Percentiles rank a stretch among this genome's conserved stretches.
Conservation (phyloP, 768 basidiomycete species). For the Psilocybe cyanescens region DNA sequence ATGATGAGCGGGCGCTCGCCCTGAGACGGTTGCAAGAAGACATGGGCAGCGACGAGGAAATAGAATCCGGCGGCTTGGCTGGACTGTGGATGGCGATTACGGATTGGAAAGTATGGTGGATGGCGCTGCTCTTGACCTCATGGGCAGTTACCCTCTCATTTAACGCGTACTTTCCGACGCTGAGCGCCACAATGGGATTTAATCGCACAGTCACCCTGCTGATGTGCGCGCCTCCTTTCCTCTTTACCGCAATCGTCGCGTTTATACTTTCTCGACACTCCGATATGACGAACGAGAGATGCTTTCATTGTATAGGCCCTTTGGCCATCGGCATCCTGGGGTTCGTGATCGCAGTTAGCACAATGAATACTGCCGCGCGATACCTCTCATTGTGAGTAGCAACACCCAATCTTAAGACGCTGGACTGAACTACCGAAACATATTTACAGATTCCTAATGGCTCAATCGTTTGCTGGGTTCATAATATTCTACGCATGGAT, state of each 20-base stretch:
- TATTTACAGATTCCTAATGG: constrained; percentile 61
- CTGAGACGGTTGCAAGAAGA: constrained; percentile 71
- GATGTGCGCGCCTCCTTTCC: constrained; percentile 82
- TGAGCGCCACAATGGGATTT: constrained; percentile 75
- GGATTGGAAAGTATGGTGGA: constrained; percentile 86
- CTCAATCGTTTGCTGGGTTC: constrained; percentile 74
- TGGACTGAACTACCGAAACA: too few relatives aligned
- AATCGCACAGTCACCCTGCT: constrained; percentile 67
- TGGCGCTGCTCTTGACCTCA: constrained; percentile 64
- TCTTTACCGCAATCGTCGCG: constrained; percentile 61
- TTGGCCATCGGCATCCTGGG: constrained; percentile 68
- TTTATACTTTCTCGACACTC: constrained; percentile 68
- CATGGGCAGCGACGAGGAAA: constrained; percentile 40
- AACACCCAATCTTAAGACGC: too few relatives aligned
- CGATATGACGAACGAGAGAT: constrained; percentile 74
- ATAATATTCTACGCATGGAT: constrained; percentile 61
- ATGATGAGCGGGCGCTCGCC: constrained; percentile 63
- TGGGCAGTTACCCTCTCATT: constrained; percentile 69
- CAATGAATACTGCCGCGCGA: constrained; percentile 68
- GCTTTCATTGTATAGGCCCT: constrained; percentile 65
- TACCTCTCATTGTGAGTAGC: constrained; percentile 64
- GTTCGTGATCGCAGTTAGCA: constrained; percentile 71
- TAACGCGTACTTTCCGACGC: constrained; percentile 83
- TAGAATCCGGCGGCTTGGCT: constrained; percentile 45
- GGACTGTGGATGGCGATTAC: constrained; percentile 66